Evolutionary conservation across 257 asterid species (phyloP).

Genomic region (Scutellaria baicalensis): DNA sequence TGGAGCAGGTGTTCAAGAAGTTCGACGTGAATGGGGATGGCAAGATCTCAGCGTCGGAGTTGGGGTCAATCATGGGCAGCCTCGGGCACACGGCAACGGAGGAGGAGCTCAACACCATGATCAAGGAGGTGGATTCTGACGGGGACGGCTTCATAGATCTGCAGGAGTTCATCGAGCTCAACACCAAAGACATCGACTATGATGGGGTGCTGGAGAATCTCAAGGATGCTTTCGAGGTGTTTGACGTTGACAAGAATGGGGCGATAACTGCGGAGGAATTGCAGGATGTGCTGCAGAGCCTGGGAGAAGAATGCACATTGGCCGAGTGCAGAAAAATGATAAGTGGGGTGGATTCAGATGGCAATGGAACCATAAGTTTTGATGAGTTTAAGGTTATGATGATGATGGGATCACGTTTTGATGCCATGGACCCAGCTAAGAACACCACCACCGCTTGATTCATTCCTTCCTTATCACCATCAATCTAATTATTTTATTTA

Average conservation of each 20-base stretch:
- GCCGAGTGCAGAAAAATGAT: not conserved
- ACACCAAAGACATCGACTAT: not conserved
- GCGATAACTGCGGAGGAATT: not conserved
- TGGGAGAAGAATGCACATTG: not conserved
- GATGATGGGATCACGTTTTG: not conserved
- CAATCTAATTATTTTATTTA: too few species aligned
- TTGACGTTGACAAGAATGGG: not conserved
- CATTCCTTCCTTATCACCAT: not conserved
- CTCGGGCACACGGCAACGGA: not conserved
- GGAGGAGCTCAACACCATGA: not conserved
- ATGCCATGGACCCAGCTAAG: not conserved
- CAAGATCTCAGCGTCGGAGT: not conserved
- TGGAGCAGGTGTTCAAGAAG: not conserved
- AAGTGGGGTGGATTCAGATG: not conserved
- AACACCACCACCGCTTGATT: not conserved
- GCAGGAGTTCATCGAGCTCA: not conserved
- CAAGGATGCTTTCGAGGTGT: not conserved
- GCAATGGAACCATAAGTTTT: not conserved
- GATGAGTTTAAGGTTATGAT: not conserved
- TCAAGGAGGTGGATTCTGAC: not conserved
- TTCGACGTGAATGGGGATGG: not conserved
- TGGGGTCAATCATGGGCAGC: not conserved
- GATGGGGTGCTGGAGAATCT: not conserved
- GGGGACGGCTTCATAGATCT: not conserved
- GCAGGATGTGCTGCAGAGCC: not conserved